These are phyloP conservation scores for Smittium culicis DNA, from an alignment of 371 early-diverging fungal species.

Conservation along the genomic window DNA sequence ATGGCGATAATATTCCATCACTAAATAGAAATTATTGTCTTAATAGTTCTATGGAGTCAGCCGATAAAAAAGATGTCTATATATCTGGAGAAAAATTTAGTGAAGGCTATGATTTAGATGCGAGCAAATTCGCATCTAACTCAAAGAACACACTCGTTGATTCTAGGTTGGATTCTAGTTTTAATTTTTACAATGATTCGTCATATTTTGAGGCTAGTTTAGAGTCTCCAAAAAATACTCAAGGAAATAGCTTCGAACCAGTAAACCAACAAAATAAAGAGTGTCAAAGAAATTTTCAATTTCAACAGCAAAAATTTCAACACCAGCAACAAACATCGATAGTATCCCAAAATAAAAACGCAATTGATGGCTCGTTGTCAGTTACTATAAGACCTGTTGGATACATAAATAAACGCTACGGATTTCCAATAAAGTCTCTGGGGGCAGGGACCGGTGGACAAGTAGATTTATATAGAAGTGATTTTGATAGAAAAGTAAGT, in stretches of 20 bases:
- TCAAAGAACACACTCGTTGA: slow-evolving; percentile 1
- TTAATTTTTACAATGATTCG: background rate
- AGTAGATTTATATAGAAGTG: slow-evolving; percentile 7
- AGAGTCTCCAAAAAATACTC: background rate
- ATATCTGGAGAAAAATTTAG: too few species aligned
- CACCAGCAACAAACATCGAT: background rate
- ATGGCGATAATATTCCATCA: too few species aligned
- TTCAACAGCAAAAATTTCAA: background rate
- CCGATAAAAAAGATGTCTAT: too few species aligned
- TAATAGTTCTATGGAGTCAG: too few species aligned
- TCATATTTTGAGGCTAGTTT: background rate
- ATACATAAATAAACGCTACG: slow-evolving; percentile 7
- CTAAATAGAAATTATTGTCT: too few species aligned
- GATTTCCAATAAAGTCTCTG: slow-evolving; percentile 2
- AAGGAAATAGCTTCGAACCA: background rate
- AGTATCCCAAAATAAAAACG: background rate
- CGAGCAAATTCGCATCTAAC: too few species aligned
- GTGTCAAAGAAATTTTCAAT: background rate
- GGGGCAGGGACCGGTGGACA: slow-evolving; percentile 12
- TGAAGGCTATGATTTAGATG: too few species aligned
- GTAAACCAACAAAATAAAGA: background rate
- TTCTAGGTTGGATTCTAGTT: background rate
- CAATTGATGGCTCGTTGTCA: slow-evolving; percentile 10
- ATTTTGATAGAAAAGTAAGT: background rate
- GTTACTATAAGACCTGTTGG: slow-evolving; percentile 10